Base-by-base conservation (phyloP, 306 rosid genomes). In the Medicago ruthenica region DNA sequence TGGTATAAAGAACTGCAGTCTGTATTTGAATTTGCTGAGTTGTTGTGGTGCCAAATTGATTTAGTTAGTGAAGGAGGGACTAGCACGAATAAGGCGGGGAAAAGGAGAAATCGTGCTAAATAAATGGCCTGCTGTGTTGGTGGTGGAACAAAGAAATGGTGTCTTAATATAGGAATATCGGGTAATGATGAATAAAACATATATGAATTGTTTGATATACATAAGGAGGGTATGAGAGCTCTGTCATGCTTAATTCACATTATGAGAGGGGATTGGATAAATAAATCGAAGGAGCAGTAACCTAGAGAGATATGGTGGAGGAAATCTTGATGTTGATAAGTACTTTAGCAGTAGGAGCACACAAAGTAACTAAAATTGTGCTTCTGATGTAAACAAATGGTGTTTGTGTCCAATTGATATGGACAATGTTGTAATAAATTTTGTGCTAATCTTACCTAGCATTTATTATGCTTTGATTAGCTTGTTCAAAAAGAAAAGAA, bases 191-290 rank as follows among this genome's bases (percentile, higher is more conserved):
- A 54, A 54, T 54, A 18, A 9, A 54, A 54, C 60, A 54, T 18
- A 9, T 54, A 54, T 54, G 60, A 17, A 54, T 54, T 18, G 61
- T 54, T 54, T 55, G 58, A 51, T 55, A 55, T 55, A 18, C 13
- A 57, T 57, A 15, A 15, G 63, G n/a, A 20, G 63, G 36, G n/a
- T 57, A 9, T 10, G 34, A 9, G n/a, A 57, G 62, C 27, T 21
- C 3, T 10, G 7, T 0, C 4, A 7, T 10, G 62, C 36, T 57
- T 57, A 21, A 9, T 5, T 57, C 34, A 20, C 15, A 20, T 9
- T 21, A 20, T 57, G 20, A 57, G 34, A 57, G 36, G 62, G 14
- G 34, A 0, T 55, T 55, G 8, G 13, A 55, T 6, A 55, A 55
- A 55, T 55, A 57, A 57, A 57, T 57, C 15, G 21, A 57, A 18